Evolutionary conservation across 2,329 filamentous ascomycete genomes (phyloP), one percentile per base, ranked within the genome.

Genomic region (Claviceps sp.): DNA sequence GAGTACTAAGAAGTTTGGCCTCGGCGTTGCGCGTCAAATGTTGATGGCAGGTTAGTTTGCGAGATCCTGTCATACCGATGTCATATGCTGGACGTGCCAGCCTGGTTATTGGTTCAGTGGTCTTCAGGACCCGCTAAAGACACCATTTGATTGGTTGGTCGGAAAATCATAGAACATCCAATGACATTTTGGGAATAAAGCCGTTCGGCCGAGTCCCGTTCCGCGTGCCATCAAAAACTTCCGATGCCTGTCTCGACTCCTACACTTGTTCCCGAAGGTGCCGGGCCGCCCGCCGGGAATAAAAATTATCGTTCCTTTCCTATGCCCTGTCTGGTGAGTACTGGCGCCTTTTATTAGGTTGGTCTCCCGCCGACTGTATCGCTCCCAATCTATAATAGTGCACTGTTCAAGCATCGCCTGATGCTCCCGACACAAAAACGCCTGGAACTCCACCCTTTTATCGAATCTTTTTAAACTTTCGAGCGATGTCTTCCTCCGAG

Each of bases 401-500:
- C n/a, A 1, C 5, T 20, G 30, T 14, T n/a, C 4, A 36, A 47
- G n/a, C 26, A 18, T 11, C 26, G 11, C 14, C 30, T n/a, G 14
- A 46, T 47, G 26, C 24, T 36, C n/a, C 2, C 44, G 44, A 46
- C 8, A 34, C 11, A 13, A 22, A n/a, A 24, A 34, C 37, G 26
- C 41, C 41, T 22, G 5, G 14, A 7, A 22, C 9, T 37, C 13
- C 26, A 13, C n/a, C 30, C 7, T 18, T 40, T 34, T 3, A 50
- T 26, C 24, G 34, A 14, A 42, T 34, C n/a, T 55, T 56, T 18
- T 57, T 58, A 49, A 81, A 86, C 63, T 82, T 84, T 47, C 67
- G 65, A 37, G 59, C 64, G 54, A 87, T 82, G 54, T 86, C 84
- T 54, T 78, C 77, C 61, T 85, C 79, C 0, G 70, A 76, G 57